A percentile compares a stretch with the other conserved stretches of the same genome.
Evolutionary conservation across 345 rosid genomes (phyloP).

Genomic region (Anastatica hierochuntica): DNA sequence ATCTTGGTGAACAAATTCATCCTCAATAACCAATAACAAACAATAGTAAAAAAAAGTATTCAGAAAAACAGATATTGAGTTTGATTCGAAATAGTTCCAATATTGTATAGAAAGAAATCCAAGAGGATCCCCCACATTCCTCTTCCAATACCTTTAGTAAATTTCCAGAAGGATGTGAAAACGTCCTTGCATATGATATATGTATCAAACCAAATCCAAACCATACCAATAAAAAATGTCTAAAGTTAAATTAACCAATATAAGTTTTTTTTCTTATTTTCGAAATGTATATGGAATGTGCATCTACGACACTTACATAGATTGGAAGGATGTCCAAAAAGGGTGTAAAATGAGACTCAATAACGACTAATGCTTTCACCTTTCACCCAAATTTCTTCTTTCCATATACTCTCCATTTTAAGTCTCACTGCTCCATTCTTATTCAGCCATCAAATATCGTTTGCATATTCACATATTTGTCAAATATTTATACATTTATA

Average conservation of each 20-base stretch:
- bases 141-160: slow-evolving; percentile 57
- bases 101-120: slow-evolving; percentile 40
- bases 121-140: slow-evolving; percentile 55
- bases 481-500: too few relatives aligned
- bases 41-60: not conserved
- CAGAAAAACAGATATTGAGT: slow-evolving; percentile 11
- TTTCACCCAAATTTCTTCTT: slow-evolving; percentile 84
- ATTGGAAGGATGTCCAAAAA: slow-evolving; percentile 58
- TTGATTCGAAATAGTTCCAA: slow-evolving; percentile 6
- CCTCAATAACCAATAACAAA: too few relatives aligned
- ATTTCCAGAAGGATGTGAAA: slow-evolving; percentile 43
- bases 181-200: slow-evolving; percentile 69
- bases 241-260: too few relatives aligned
- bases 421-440: slow-evolving; percentile 47
- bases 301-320: too few relatives aligned
- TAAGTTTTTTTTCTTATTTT: too few relatives aligned
- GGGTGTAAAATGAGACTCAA: slow-evolving; percentile 65
- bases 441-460: slow-evolving; percentile 46
- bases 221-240: not conserved
- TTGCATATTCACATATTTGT: slow-evolving; percentile 17
- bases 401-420: slow-evolving; percentile 60
- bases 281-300: too few relatives aligned
- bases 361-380: slow-evolving; percentile 77
- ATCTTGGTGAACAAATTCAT: too few relatives aligned
- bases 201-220: not conserved